Percentiles rank a stretch among this genome's conserved stretches.
phyloP scores from a whole-genome alignment of 176 grass and related monocot species.

The Urochloa ruziziensis region DNA sequence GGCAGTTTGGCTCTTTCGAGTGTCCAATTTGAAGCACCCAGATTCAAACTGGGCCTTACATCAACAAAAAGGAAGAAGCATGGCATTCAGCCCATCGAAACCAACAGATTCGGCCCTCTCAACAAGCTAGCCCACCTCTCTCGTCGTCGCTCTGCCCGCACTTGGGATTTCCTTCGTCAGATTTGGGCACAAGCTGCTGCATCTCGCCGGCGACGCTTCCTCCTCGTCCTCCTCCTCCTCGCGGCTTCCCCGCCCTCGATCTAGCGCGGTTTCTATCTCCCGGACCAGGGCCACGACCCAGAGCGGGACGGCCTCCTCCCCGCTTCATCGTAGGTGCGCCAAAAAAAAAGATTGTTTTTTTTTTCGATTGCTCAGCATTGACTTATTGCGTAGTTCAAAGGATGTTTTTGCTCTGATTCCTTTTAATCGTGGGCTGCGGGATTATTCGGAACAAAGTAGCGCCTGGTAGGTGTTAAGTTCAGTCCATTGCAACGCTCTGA shows the following conservation, averaged over 20 bases:
- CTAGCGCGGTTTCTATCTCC: not conserved
- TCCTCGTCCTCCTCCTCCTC: too few species aligned
- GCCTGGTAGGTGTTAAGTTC: not conserved
- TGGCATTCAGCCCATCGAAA: not conserved
- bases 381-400: not conserved
- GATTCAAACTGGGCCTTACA: not conserved
- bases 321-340: not conserved
- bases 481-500: not conserved
- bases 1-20: too few species aligned
- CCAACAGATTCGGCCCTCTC: not conserved
- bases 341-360: not conserved
- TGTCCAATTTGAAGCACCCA: too few species aligned
- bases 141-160: not conserved
- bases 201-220: slow-evolving; percentile 3
- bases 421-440: too few species aligned
- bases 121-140: not conserved
- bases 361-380: not conserved
- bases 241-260: too few species aligned
- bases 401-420: not conserved
- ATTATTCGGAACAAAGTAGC: not conserved
- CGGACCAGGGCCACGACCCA: not conserved
- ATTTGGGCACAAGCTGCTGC: not conserved
- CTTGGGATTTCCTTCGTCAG: not conserved
- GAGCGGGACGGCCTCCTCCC: not conserved
- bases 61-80: too few species aligned